Base-by-base conservation (phyloP, 257 asterid genomes). In the Eustoma russellianum region DNA sequence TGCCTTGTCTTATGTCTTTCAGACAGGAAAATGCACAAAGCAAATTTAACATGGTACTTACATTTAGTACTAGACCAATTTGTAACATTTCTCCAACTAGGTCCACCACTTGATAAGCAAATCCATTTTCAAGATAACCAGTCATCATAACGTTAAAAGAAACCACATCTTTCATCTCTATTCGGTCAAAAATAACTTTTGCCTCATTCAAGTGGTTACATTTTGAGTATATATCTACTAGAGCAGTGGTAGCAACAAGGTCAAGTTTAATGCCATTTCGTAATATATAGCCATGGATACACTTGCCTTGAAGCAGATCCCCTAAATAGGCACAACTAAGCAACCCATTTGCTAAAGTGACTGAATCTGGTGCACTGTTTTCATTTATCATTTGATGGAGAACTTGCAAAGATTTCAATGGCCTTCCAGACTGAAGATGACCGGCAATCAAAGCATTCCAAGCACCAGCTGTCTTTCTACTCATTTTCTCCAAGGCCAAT, bases 391-490 rank as follows among this genome's bases (percentile, higher is more conserved):
- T 70, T 70, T 61, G n/a, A 49, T 9, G 46, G 58, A 79, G 77
- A 66, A 71, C 51, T 19, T 59, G 17, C 53, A 72, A 57, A 7
- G 82, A 79, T 53, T 70, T 69, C 53, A 50, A 50, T 2, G 79
- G 74, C 16, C 46, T 62, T 41, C n/a, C n/a, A 13, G 44, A 44
- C 13, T 64, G 76, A 53, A 79, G 70, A 70, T 69, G 60, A 33
- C 82, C 82, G 10, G 80, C 33, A 50, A 77, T 79, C 58, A 77
- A 44, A 30, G 80, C 84, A 41, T 82, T 82, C 71, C 78, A 72
- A 30, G 87, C 60, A 56, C 77, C 82, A 11, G 65, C 61, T 3
- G 69, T 64, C 49, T 53, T 72, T 50, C 52, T 47, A 59, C 63
- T 54, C 69, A 60, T 70, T 44, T 53, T 66, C 34, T 63, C 45